A percentile compares a stretch with the other conserved stretches of the same genome.
Conservation (phyloP, 495 filamentous ascomycete species). For the Friedmanniomyces endolithicus region DNA sequence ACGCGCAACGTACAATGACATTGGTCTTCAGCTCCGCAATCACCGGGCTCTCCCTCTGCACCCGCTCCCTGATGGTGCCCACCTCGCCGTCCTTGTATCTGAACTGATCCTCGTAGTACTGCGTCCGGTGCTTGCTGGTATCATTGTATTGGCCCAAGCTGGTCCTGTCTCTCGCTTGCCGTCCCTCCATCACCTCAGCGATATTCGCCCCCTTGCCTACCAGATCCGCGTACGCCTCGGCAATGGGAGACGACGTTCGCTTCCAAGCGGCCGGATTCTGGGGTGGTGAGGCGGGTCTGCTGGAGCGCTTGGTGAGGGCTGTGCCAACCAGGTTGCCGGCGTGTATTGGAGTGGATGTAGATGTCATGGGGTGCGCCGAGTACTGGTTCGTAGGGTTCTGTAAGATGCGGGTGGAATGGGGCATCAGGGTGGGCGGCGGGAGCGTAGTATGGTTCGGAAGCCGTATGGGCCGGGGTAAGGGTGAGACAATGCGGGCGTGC, state of each 20-base stretch:
- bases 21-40: constrained; percentile 78
- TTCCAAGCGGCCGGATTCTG: constrained; percentile 5
- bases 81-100: constrained; percentile 36
- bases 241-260: constrained; percentile 1
- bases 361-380: neutral
- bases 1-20: constrained; percentile 48
- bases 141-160: constrained; percentile 4
- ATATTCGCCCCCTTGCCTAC: neutral
- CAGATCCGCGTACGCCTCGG: constrained; percentile 9
- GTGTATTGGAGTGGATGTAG: neutral
- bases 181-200: neutral
- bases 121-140: constrained; percentile 17
- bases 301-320: neutral
- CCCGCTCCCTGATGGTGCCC: constrained; percentile 43
- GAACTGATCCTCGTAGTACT: constrained; percentile 53
- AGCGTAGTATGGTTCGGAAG: neutral
- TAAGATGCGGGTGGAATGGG: neutral
- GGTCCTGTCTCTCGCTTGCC: constrained; percentile 3
- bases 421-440: neutral
- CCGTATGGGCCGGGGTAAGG: neutral
- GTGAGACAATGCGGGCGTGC: neutral
- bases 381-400: neutral
- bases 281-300: neutral
- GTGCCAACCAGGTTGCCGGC: neutral
- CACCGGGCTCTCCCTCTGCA: constrained; percentile 55